Percentiles rank a stretch among this genome's conserved stretches.
Evolutionary conservation across 1,284 basidiomycete genomes (phyloP).

Genomic region (Cutaneotrichosporon mucoides): DNA sequence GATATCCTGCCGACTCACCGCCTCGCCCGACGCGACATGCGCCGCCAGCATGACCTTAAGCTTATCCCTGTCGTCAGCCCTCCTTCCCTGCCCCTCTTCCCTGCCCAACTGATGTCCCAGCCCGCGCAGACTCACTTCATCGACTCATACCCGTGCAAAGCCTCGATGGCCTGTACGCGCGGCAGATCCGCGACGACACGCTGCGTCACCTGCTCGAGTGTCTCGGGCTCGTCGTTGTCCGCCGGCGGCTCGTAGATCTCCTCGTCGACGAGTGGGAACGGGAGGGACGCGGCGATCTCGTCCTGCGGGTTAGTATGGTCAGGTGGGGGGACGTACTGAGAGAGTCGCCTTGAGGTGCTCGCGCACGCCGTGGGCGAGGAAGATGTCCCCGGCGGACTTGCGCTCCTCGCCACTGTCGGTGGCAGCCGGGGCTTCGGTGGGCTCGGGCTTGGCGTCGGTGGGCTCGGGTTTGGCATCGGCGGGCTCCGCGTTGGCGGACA

Average conservation of each 20-base stretch:
- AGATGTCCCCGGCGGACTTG: constrained; percentile 42
- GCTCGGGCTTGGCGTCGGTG: neutral
- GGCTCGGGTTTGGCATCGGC: neutral
- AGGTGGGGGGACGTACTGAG: neutral
- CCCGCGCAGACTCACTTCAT: constrained; percentile 10
- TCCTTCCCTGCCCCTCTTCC: too few relatives aligned
- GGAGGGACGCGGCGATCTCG: constrained; percentile 2
- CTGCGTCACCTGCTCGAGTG: constrained; percentile 41
- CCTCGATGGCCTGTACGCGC: constrained; percentile 46
- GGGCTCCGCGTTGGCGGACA: neutral
- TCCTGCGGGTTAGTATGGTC: neutral
- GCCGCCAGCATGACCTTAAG: constrained; percentile 35
- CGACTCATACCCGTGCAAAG: constrained; percentile 40
- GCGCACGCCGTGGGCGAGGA: constrained; percentile 38
- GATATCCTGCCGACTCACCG: constrained; percentile 40
- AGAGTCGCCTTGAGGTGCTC: constrained; percentile 26
- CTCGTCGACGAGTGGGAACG: constrained; percentile 44
- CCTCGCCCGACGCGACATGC: constrained; percentile 28
- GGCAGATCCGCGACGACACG: constrained; percentile 38
- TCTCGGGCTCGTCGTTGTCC: constrained; percentile 38
- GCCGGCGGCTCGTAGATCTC: constrained; percentile 46
- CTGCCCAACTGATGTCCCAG: too few relatives aligned
- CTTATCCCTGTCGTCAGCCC: constrained; percentile 25
- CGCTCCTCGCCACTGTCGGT: neutral
- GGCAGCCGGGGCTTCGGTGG: neutral